Percentiles rank a stretch among this genome's conserved stretches.
These are phyloP conservation scores for Cucurbita ficifolia DNA, from an alignment of 306 rosid genomes.

Conservation along the genomic window DNA sequence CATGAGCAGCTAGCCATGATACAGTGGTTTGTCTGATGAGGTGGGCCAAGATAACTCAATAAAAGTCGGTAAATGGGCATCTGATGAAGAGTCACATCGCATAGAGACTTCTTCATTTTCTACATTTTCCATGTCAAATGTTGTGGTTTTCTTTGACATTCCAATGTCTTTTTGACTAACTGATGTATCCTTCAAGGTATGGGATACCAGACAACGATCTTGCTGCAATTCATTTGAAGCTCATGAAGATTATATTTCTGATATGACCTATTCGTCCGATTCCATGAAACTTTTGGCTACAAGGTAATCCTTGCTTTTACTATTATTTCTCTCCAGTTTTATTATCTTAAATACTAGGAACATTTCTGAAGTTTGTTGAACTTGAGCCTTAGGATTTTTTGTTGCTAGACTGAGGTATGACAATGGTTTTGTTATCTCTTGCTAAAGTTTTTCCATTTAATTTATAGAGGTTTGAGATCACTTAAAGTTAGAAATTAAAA, in stretches of 20 bases:
- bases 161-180: background rate
- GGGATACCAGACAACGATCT: slow-evolving; percentile 83
- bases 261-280: slow-evolving; percentile 65
- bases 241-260: slow-evolving; percentile 72
- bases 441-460: background rate
- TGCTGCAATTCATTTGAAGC: slow-evolving; percentile 59
- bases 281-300: slow-evolving; percentile 68
- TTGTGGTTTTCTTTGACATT: background rate
- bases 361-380: background rate
- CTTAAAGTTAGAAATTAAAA: background rate
- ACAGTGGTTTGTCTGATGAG: background rate
- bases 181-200: slow-evolving; percentile 31
- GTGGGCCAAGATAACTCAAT: background rate
- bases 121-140: background rate
- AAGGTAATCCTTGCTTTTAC: slow-evolving; percentile 30
- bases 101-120: background rate
- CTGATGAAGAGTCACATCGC: background rate
- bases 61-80: background rate
- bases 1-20: background rate
- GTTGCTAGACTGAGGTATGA: background rate
- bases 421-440: background rate
- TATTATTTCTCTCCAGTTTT: background rate
- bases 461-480: background rate
- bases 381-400: background rate
- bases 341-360: background rate